Evolutionary conservation across 305 asterid species (phyloP).

Genomic region (Coffea humblotiana): DNA sequence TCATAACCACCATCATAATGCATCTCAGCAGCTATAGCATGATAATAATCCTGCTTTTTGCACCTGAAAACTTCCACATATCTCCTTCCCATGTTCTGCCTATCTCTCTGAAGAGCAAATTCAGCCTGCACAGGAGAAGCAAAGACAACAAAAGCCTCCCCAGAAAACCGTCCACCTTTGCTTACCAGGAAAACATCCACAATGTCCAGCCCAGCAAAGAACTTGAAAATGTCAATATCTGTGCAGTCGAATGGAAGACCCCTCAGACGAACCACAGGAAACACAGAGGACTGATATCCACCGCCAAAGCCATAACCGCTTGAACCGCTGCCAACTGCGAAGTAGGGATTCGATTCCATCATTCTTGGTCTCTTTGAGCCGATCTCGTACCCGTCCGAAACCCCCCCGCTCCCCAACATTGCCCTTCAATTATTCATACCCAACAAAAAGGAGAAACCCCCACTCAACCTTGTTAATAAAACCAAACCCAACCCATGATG

Average conservation of each 20-base stretch:
- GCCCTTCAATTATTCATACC: slow-evolving; percentile 95
- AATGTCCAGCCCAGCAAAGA: slow-evolving; percentile 84
- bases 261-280: slow-evolving; percentile 85
- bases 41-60: slow-evolving; percentile 85
- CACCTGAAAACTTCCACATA: slow-evolving; percentile 91
- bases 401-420: slow-evolving; percentile 99
- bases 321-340: slow-evolving; percentile 87
- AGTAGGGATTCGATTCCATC: slow-evolving; percentile 99
- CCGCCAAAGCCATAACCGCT: slow-evolving; percentile 53
- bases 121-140: slow-evolving; percentile 81
- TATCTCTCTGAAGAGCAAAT: slow-evolving; percentile 74
- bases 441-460: slow-evolving; percentile 70
- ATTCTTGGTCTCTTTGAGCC: slow-evolving; percentile 99
- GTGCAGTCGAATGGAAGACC: slow-evolving; percentile 92
- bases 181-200: slow-evolving; percentile 80
- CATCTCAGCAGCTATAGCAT: slow-evolving; percentile 81
- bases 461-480: slow-evolving; percentile 96
- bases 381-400: slow-evolving; percentile 98
- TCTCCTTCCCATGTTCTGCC: slow-evolving; percentile 90
- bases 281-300: slow-evolving; percentile 44
- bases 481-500: slow-evolving; percentile 92
- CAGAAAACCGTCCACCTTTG: slow-evolving; percentile 79
- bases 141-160: slow-evolving; percentile 87
- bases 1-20: slow-evolving; percentile 54
- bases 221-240: slow-evolving; percentile 70